These are phyloP conservation scores for Cordyceps cateniannulata DNA, from an alignment of 2,329 filamentous ascomycete genomes.

Conservation along the genomic window DNA sequence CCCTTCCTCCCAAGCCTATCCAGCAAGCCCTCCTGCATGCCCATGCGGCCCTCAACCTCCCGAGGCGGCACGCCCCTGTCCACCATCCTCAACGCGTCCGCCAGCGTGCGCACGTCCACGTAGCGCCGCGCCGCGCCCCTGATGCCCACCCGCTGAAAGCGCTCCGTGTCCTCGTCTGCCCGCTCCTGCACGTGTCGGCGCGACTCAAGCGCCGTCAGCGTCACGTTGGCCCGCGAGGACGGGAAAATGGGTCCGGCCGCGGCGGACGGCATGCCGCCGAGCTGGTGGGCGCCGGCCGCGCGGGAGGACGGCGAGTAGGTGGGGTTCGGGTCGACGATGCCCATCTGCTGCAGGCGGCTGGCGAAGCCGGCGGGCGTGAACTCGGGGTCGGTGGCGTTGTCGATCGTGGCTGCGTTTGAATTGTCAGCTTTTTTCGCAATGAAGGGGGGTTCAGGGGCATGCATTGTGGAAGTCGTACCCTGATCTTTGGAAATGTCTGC, in stretches of 20 bases:
- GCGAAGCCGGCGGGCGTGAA: slow-evolving; percentile 39
- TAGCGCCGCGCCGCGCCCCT: slow-evolving; percentile 34
- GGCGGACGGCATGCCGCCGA: slow-evolving; percentile 17
- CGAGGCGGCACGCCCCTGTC: slow-evolving; percentile 29
- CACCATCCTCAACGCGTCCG: slow-evolving; percentile 39
- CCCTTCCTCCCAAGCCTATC: slow-evolving; percentile 33
- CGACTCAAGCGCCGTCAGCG: slow-evolving; percentile 43
- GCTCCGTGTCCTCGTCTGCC: slow-evolving; percentile 39
- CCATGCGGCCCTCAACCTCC: slow-evolving; percentile 41
- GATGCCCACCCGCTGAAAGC: slow-evolving; percentile 26
- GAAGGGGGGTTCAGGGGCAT: neutral
- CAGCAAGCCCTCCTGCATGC: slow-evolving; percentile 40
- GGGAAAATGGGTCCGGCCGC: slow-evolving; percentile 20
- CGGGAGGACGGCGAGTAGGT: slow-evolving; percentile 47
- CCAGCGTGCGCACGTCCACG: slow-evolving; percentile 40
- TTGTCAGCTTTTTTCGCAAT: neutral
- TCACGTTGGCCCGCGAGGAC: slow-evolving; percentile 32
- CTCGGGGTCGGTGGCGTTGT: slow-evolving; percentile 37
- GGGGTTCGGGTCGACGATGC: slow-evolving; percentile 47
- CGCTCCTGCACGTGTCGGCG: slow-evolving; percentile 36
- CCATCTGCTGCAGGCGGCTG: slow-evolving; percentile 46
- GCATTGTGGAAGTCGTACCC: neutral
- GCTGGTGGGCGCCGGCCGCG: slow-evolving; percentile 21
- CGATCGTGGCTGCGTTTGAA: slow-evolving; percentile 28
- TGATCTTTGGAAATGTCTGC: slow-evolving; percentile 15